phyloP scores from a whole-genome alignment of 1,284 basidiomycete species.

The Calocybe gambosa region DNA sequence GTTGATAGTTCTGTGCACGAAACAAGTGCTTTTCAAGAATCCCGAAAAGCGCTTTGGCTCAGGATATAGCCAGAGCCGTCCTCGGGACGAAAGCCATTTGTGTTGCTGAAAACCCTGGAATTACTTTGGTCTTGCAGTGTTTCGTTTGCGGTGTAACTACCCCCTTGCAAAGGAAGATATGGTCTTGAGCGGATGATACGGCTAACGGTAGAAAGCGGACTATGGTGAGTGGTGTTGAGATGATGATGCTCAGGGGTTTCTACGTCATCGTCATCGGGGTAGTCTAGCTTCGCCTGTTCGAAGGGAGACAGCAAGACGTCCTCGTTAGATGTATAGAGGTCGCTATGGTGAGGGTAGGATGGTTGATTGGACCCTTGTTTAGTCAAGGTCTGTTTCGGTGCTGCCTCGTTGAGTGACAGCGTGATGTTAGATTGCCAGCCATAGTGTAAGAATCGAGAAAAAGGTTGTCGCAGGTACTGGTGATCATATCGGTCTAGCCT shows the following conservation, averaged over 20 bases:
- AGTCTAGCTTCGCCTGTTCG: constrained; percentile 4
- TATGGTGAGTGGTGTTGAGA: constrained; percentile 6
- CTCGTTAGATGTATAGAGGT: constrained; percentile 1
- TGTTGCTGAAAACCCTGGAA: not conserved
- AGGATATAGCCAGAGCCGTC: not conserved
- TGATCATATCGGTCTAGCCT: not conserved
- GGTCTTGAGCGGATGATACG: constrained; percentile 14
- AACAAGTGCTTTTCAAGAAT: not conserved
- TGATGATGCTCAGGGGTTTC: not conserved
- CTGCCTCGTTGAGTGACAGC: not conserved
- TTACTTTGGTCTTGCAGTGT: not conserved
- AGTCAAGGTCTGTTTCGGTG: not conserved
- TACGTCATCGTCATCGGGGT: not conserved
- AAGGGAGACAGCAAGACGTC: constrained; percentile 2
- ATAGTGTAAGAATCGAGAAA: not conserved
- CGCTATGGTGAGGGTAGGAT: not conserved
- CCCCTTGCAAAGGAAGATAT: constrained; percentile 5
- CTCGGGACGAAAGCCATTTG: not conserved
- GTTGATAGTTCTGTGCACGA: too few species aligned
- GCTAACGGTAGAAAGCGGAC: constrained; percentile 15
- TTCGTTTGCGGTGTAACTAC: not conserved
- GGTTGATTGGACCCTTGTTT: not conserved
- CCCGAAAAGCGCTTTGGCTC: not conserved
- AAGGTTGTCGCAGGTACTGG: not conserved
- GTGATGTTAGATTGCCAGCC: not conserved